Base-by-base conservation (phyloP, 371 early-diverging fungal species). In the Catenaria anguillulae region DNA sequence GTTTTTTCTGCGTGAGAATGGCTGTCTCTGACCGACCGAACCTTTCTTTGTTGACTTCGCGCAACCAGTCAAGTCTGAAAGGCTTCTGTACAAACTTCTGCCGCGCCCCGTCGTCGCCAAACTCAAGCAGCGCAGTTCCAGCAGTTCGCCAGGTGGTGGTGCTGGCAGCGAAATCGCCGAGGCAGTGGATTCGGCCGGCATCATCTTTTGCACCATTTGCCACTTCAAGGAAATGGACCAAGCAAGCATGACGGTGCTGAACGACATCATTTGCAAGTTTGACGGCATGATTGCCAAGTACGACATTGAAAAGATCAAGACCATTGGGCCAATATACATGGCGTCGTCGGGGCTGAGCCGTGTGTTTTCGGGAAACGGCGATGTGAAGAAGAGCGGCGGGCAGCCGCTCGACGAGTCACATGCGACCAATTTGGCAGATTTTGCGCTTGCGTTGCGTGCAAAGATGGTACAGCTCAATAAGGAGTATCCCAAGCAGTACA, bases 241-340 rank as follows among this genome's bases (percentile, higher is more conserved):
- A 3, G 24, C 40, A 12, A 4, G 5, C 24, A 48, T 36, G 37
- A 4, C 4, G 6, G 17, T 33, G 13, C 56, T 62, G 12, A 45
- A 62, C 46, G 52, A 62, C 13, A 50, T 62, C 26, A 29, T 50
- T 24, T 26, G 31, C 35, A 24, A 36, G 56, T 31, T 62, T 5
- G 62, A 62, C 34, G 26, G 21, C 29, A 17, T 55, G 23, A 19
- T 62, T 3, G 29, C 45, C 36, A 21, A 43, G 29, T 45, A 29
- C 42, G 52, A 33, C 10, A 34, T 62, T 13, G 62, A 62, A 15
- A 62, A 62, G 55, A 54, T 62, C 56, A 62, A 62, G 46, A 33
- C 55, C 4, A 54, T 62, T 8, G 61, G 61, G 4, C 45, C 45
- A 3, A 43, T 43, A 3, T n/a, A 61, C 26, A 29, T 61, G 36